Evolutionary conservation across 2,329 filamentous ascomycete species (phyloP), one percentile per base, ranked within the genome.

Genomic region (Pseudopithomyces maydicus): DNA sequence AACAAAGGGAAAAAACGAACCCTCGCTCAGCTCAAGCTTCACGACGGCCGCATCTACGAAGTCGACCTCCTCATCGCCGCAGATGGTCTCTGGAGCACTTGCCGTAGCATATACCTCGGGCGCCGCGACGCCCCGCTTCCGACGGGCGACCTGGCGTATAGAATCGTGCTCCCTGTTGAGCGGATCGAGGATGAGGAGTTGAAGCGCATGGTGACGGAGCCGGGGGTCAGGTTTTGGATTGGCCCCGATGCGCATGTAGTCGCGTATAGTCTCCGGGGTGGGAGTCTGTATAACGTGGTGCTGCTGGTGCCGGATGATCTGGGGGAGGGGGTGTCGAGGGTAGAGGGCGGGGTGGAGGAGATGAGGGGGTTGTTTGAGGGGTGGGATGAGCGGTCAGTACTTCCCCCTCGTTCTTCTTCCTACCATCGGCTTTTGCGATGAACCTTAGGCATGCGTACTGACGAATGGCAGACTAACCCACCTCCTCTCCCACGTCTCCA

Each of bases 71-170:
- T 90, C 5, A 78, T 90, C 1, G 87, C 81, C 0, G 85, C 86
- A 0, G 88, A 90, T 59, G 88, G 88, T 0, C 73, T 90, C 0
- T 88, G 86, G 85, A 88, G 85, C 1, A 76, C 77, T 12, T 85
- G 82, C 43, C 79, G 86, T 0, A 78, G 81, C 1, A 74, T 74
- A 2, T 81, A 84, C 15, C 69, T 84, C 0, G 79, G 79, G 0
- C 73, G 67, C 0, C 74, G 77, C 3, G 81, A 84, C 35, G 73
- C 77, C 5, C 84, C 87, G 0, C 69, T 81, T 7, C 81, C 84
- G 0, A 89, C 86, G 0, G 87, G 87, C 0, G 87, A 90, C 67
- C 70, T 90, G 14, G 88, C 87, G 1, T 90, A 88, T 64, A 79
- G 87, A 1, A 83, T 89, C 33, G 82, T 88, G 0, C 75, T 90